Evolutionary conservation across 1,284 basidiomycete genomes (phyloP).

Genomic region (Apiotrichum gracile): DNA sequence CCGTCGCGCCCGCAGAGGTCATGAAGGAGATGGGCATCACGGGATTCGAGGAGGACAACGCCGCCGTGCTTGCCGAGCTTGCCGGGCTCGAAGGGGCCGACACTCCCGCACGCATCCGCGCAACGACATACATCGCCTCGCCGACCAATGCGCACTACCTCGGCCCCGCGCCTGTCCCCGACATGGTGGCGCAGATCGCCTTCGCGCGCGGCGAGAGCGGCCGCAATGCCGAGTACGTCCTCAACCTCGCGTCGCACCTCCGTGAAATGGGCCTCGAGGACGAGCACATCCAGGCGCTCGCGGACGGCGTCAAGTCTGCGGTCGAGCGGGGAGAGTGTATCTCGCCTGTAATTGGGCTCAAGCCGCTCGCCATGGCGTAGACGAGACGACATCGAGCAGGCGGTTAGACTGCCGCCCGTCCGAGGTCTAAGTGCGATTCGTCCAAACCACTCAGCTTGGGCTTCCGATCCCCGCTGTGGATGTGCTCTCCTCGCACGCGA

Average conservation of each 20-base stretch:
- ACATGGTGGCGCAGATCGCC: conserved; percentile 11
- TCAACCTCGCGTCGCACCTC: conserved; percentile 12
- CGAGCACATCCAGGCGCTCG: conserved; percentile 11
- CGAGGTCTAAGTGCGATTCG: too few species aligned
- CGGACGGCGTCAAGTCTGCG: conserved; percentile 4
- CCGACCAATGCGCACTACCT: conserved; percentile 14
- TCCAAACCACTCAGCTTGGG: too few species aligned
- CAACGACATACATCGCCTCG: conserved; percentile 14
- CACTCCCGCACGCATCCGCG: too few species aligned
- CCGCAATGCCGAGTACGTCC: conserved; percentile 8
- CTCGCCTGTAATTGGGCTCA: not conserved
- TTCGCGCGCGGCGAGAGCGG: not conserved
- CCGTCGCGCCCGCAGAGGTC: not conserved
- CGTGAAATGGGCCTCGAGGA: conserved; percentile 13
- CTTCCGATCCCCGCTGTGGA: too few species aligned
- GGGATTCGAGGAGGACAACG: not conserved
- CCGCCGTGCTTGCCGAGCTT: not conserved
- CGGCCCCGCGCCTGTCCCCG: conserved; percentile 5
- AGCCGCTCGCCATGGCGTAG: not conserved
- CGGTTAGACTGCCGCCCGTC: too few species aligned
- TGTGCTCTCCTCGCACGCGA: too few species aligned
- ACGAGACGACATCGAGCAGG: not conserved
- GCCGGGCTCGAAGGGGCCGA: too few species aligned
- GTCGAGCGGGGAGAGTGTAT: not conserved
- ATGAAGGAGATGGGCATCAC: not conserved